Conservation (phyloP, 2,329 filamentous ascomycete species). For the Monilinia vaccinii-corymbosi region DNA sequence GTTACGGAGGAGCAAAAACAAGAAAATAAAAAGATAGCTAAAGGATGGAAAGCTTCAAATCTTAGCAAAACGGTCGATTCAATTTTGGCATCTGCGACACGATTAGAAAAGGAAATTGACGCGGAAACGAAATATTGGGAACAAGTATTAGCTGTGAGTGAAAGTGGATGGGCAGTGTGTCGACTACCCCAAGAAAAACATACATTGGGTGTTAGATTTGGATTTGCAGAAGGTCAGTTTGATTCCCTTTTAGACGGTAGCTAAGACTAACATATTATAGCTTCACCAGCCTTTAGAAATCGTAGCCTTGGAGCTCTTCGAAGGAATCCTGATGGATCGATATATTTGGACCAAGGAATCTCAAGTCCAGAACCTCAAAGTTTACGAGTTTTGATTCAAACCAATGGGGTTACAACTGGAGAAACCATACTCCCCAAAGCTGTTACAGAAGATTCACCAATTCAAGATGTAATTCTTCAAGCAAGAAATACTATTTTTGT, state of each 20-base stretch:
- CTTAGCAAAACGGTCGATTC: slow-evolving; percentile 67
- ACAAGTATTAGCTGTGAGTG: slow-evolving; percentile 70
- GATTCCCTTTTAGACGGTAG: background rate
- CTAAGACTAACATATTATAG: slow-evolving; percentile 31
- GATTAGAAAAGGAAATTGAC: slow-evolving; percentile 67
- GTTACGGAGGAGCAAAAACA: slow-evolving; percentile 44
- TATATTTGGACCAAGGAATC: slow-evolving; percentile 58
- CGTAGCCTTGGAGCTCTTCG: slow-evolving; percentile 75
- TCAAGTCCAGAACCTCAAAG: slow-evolving; percentile 43
- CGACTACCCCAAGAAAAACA: slow-evolving; percentile 64
- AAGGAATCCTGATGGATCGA: slow-evolving; percentile 62
- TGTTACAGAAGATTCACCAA: slow-evolving; percentile 45
- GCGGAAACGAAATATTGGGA: slow-evolving; percentile 85
- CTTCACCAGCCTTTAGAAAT: slow-evolving; percentile 49
- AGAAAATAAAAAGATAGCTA: slow-evolving; percentile 47
- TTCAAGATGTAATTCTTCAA: slow-evolving; percentile 62
- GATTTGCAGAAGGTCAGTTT: slow-evolving; percentile 57
- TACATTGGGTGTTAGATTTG: slow-evolving; percentile 77
- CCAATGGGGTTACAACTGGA: slow-evolving; percentile 49
- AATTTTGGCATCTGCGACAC: slow-evolving; percentile 60
- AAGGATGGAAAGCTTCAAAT: slow-evolving; percentile 71
- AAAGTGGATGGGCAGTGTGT: slow-evolving; percentile 80
- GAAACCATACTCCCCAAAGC: slow-evolving; percentile 43
- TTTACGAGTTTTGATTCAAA: slow-evolving; percentile 58
- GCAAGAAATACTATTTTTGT: slow-evolving; percentile 73